Percentiles rank a stretch among this genome's conserved stretches.
Evolutionary conservation across 1,139 yeast genomes (phyloP).

Genomic region (Sugiyamaella japonica): DNA sequence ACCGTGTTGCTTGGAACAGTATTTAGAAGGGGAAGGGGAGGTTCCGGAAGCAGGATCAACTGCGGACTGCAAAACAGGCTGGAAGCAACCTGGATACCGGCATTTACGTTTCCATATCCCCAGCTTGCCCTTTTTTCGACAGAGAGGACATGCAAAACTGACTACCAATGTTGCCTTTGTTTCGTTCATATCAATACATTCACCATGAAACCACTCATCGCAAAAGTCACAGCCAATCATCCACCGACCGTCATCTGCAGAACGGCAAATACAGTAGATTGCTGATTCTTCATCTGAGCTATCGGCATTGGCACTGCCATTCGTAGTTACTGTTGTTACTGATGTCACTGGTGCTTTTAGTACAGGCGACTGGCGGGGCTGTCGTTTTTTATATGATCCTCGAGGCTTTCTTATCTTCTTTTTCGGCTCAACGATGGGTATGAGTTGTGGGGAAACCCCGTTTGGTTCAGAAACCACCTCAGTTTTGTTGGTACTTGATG

Average conservation of each 20-base stretch:
- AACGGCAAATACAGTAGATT: conserved; percentile 74
- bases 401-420: conserved; percentile 6
- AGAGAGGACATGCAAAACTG: conserved; percentile 72
- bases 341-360: neutral
- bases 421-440: neutral
- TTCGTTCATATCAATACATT: conserved; percentile 64
- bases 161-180: conserved; percentile 58
- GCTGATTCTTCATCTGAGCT: conserved; percentile 9
- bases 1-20: conserved; percentile 78
- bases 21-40: conserved; percentile 51
- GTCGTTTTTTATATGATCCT: conserved; percentile 9
- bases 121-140: conserved; percentile 53
- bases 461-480: neutral
- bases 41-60: no score
- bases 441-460: neutral
- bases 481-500: neutral
- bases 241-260: conserved; percentile 70
- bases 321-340: neutral
- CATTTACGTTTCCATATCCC: conserved; percentile 73
- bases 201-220: conserved; percentile 93
- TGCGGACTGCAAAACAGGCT: conserved; percentile 49
- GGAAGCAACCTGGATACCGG: conserved; percentile 57
- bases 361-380: conserved; percentile 1
- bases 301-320: neutral
- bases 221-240: conserved; percentile 96